Base-by-base conservation (phyloP, 495 filamentous ascomycete species). In the Neurospora sp. region DNA sequence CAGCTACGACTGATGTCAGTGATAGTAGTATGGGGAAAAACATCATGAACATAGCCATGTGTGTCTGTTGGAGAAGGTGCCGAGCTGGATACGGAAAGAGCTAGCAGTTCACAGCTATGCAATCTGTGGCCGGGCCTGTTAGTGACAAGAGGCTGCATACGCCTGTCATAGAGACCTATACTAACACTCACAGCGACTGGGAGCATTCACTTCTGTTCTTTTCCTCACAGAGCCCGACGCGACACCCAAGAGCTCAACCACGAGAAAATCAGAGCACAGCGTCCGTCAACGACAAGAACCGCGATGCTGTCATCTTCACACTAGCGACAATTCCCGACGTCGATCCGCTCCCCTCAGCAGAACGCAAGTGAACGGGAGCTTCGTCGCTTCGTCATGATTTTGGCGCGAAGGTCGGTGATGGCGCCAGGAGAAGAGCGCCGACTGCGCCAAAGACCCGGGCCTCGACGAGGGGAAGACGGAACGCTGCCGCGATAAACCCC, bases 161-260 rank as follows among this genome's bases (percentile, higher is more conserved):
- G 0, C 2, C 2, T 3, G 2, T 7, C 0, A 2, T 31, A 27
- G 48, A 11, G 0, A 0, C 2, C 5, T 7, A 1, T 0, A 8
- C 48, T 61, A 61, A 61, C 48, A 31, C 48, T 61, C 1, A 16
- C 48, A 61, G 1, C 5, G 0, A 1, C 20, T 6, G 10, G 1
- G 20, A 22, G 2, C 20, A 31, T 61, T 14, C 5, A 14, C 48
- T 6, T 27, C 2, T 31, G 27, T 31, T 31, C 27, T 31, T 31
- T 31, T 31, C 4, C 9, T 59, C 20, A 3, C 4, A 6, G 44
- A 48, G 39, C 12, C 39, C 4, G 20, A 27, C 48, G 5, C 11
- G 22, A 14, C 22, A 16, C 11, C 22, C 11, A 8, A 6, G 22
- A 6, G 4, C 22, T 59, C 48, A 20, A 46, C n/a, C 18, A 16